Evolutionary conservation across 768 basidiomycete species (phyloP).

Genomic region (Russula vinacea): DNA sequence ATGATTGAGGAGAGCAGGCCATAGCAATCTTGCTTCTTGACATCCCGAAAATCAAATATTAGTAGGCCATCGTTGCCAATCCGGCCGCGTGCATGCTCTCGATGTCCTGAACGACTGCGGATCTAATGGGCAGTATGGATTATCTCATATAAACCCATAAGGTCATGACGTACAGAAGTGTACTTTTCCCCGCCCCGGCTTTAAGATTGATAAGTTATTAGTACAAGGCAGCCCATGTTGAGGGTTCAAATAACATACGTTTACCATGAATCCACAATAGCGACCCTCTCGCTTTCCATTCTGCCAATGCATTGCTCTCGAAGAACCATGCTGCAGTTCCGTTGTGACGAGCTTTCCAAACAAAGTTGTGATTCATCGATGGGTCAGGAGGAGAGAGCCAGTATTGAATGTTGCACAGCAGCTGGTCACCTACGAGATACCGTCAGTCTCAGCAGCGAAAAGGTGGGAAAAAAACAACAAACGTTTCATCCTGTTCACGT

Average conservation of each 20-base stretch:
- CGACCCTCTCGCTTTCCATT: neutral
- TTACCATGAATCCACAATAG: neutral
- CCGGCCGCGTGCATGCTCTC: neutral
- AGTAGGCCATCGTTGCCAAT: slow-evolving; percentile 11
- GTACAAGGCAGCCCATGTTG: too few species aligned
- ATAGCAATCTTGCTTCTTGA: slow-evolving; percentile 3
- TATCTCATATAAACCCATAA: neutral
- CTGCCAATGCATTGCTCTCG: neutral
- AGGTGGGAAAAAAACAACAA: neutral
- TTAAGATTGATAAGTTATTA: neutral
- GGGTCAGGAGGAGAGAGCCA: neutral
- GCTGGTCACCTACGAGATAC: neutral
- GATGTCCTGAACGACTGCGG: slow-evolving; percentile 6
- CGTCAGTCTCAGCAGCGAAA: neutral
- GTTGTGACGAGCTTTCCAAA: neutral
- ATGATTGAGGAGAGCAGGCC: slow-evolving; percentile 12
- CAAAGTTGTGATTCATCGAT: neutral
- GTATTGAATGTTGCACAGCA: neutral
- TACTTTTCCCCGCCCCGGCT: slow-evolving; percentile 16
- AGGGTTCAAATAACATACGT: neutral
- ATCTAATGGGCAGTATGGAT: neutral
- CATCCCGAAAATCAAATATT: slow-evolving; percentile 14
- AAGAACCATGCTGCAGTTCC: neutral
- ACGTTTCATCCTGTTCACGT: slow-evolving; percentile 12
- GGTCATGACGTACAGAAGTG: neutral